Evolutionary conservation across 768 basidiomycete species (phyloP).

Genomic region (Coprinopsis cinerea): DNA sequence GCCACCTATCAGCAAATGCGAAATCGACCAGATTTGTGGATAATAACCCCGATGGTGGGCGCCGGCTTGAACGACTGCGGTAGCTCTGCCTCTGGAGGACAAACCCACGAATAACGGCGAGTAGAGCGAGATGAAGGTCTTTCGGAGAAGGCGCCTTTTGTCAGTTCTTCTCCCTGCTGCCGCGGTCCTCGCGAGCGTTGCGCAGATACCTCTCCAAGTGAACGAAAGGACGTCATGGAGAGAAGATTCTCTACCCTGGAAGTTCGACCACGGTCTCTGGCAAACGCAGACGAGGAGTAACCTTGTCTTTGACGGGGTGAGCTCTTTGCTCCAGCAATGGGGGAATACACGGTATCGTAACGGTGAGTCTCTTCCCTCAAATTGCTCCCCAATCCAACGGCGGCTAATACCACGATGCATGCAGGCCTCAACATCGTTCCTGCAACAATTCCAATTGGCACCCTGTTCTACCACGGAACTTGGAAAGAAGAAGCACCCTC

Average conservation of each 20-base stretch:
- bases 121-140: no score
- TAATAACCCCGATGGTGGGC: no score
- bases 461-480: constrained; percentile 8
- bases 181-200: neutral
- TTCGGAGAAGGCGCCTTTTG: neutral
- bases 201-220: neutral
- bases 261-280: constrained; percentile 9
- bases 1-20: no score
- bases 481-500: constrained; percentile 15
- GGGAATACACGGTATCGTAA: constrained; percentile 31
- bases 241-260: no score
- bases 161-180: neutral
- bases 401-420: neutral
- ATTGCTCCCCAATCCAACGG: no score
- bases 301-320: constrained; percentile 29
- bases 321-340: constrained; percentile 32
- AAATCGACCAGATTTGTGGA: no score
- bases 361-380: constrained; percentile 17
- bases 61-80: no score
- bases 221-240: neutral
- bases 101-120: no score
- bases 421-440: constrained; percentile 10
- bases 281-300: constrained; percentile 21
- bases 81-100: no score
- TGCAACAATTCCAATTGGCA: constrained; percentile 3